Conservation (phyloP, 129 eudicot species). For the Artemisia tridentata region DNA sequence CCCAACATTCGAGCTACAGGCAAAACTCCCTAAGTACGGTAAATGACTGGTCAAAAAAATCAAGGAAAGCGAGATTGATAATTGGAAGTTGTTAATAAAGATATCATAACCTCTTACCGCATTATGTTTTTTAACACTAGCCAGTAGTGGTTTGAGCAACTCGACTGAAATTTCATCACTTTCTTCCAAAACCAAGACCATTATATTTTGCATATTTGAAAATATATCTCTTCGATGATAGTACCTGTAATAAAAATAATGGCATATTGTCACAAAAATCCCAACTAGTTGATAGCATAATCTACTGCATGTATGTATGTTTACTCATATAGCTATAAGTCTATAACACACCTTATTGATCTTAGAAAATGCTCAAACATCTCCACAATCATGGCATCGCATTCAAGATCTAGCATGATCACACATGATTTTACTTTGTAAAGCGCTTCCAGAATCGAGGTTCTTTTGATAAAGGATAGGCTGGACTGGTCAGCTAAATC, state of each 20-base stretch:
- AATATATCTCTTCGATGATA: conserved; percentile 56
- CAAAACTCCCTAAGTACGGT: conserved; percentile 45
- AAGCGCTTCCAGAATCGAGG: conserved; percentile 75
- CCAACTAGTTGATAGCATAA: no score
- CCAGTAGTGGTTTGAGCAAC: conserved; percentile 62
- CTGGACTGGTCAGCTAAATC: conserved; percentile 66
- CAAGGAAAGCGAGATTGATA: neutral
- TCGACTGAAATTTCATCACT: conserved; percentile 83
- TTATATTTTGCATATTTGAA: conserved; percentile 82
- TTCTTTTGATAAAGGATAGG: conserved; percentile 65
- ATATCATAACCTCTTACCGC: conserved; percentile 55
- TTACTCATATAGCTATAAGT: neutral
- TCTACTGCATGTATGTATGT: no score
- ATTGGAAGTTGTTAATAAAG: neutral
- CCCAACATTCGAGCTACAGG: conserved; percentile 69
- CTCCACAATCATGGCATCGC: conserved; percentile 65
- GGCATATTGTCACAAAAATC: neutral
- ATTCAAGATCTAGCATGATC: conserved; percentile 95
- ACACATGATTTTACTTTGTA: conserved; percentile 96
- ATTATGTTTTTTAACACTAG: conserved; percentile 48
- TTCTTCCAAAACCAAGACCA: conserved; percentile 91
- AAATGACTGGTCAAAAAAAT: conserved; percentile 3
- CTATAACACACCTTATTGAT: conserved; percentile 62
- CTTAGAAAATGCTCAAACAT: conserved; percentile 83
- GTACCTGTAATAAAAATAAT: conserved; percentile 45